Base-by-base conservation (phyloP, 345 rosid species). In the Rhizophora mangle region DNA sequence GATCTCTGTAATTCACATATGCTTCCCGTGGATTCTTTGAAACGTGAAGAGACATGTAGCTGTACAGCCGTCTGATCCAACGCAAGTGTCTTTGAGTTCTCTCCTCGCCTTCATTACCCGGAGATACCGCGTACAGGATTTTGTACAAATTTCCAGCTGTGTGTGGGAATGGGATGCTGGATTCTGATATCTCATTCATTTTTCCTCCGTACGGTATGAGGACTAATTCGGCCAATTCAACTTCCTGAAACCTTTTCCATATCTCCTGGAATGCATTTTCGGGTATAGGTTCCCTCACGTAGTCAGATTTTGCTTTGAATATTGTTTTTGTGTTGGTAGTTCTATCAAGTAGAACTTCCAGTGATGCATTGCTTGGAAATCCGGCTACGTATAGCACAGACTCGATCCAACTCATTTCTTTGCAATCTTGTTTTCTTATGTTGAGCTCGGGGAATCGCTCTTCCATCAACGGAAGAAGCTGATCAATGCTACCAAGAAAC, bases 121-220 rank as follows among this genome's bases (percentile, higher is more conserved):
- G 85, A 31, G 60, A 59, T 15, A 73, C 70, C 0, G 65, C 22
- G 20, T 86, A 80, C 46, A 80, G 83, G 24, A 88, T 76, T 76
- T 80, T 76, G 62, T 69, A 88, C 20, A 80, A 0, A 65, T 78
- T 84, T 0, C 93, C 93, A 19, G 80, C 65, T 21, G 89, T 22
- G 64, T 86, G 90, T 7, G 93, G 89, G 27, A 81, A 88, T 21
- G 91, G 83, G 24, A 59, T 82, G 57, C 72, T 82, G 0, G 63
- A 64, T 6, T 73, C 83, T 0, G 77, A 51, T 18, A 85, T 78
- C 62, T 85, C 85, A 67, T 60, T 70, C 90, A 88, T 86, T 74
- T 63, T 83, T 1, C 91, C 97, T 39, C 96, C 97, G 56, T 85
- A 92, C 0, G 92, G 87, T 75, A 78, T 84, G 29, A 78, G 60